Evolutionary conservation across 2,329 filamentous ascomycete species (phyloP), one percentile per base, ranked within the genome.

Genomic region (Ophiostoma australiae): DNA sequence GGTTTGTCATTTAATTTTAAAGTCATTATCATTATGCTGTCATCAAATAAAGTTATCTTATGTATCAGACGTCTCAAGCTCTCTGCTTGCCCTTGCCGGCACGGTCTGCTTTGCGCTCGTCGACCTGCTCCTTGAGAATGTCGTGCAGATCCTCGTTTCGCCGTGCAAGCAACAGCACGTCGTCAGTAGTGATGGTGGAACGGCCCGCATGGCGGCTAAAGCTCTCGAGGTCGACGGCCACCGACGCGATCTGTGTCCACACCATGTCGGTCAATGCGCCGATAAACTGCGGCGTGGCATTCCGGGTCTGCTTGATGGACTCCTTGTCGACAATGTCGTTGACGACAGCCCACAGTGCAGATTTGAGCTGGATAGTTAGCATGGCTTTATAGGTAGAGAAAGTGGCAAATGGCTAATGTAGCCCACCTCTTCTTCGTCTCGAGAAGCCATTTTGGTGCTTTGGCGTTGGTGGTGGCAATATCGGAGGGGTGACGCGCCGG

Each of bases 221-320:
- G 75, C 79, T 84, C 76, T 88, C 86, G 27, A 89, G 79, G 73
- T 88, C 86, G 20, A 82, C 79, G 0, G 86, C 86, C 2, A 87
- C 82, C 69, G 84, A 86, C 75, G 88, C 86, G 87, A 97, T 91
- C 75, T 97, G 93, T 1, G 89, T 86, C 89, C 92, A 97, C 8
- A 94, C 90, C 79, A 97, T 87, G 79, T 97, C 93, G 0, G 92
- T 95, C 77, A 96, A 80, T 0, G 91, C 90, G 10, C 90, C 93
- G 75, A 96, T 96, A 79, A 96, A 97, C 77, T 97, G 93, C 1
- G 92, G 92, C 35, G 94, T 97, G 7, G 94, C 92, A 79, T 97
- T 97, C 74, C 92, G 86, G 77, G 91, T 88, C 37, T 89, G 83
- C 71, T 86, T 84, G 39, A 93, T 82, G 23, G 89, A 90, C 78